A percentile compares a stretch with the other conserved stretches of the same genome.
Evolutionary conservation across 192 early-diverging fungal species (phyloP).

Genomic region (Pilaira anomala): DNA sequence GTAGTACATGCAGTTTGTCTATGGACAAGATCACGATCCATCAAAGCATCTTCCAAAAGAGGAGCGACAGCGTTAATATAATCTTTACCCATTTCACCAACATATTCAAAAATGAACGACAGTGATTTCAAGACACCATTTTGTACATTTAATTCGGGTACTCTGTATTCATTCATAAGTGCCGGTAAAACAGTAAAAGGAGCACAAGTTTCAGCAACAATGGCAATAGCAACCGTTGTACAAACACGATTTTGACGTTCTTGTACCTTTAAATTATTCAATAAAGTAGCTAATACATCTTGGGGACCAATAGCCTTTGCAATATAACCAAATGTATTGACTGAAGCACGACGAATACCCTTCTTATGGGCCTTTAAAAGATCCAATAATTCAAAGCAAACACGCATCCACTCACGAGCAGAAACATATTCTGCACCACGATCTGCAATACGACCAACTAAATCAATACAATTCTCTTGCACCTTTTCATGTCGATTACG

Average conservation of each 20-base stretch:
- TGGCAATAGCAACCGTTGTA: slow-evolving; percentile 97
- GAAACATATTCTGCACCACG: slow-evolving; percentile 95
- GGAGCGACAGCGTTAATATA: slow-evolving; percentile 97
- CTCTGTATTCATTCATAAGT: slow-evolving; percentile 99
- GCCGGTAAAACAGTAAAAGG: slow-evolving; percentile 98
- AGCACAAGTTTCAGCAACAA: slow-evolving; percentile 79
- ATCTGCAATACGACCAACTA: slow-evolving; percentile 98
- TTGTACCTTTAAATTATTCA: slow-evolving; percentile 98
- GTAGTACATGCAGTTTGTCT: slow-evolving; percentile 95
- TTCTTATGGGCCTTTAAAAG: slow-evolving; percentile 95
- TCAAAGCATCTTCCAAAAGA: slow-evolving; percentile 92
- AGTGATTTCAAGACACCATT: slow-evolving; percentile 96
- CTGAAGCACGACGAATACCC: slow-evolving; percentile 91
- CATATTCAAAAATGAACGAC: slow-evolving; percentile 97
- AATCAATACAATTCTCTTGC: slow-evolving; percentile 87
- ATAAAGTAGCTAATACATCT: slow-evolving; percentile 94
- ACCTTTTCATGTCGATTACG: slow-evolving; percentile 97
- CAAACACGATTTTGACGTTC: slow-evolving; percentile 99
- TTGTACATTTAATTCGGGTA: slow-evolving; percentile 99
- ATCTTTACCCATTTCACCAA: slow-evolving; percentile 97
- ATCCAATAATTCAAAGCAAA: slow-evolving; percentile 97
- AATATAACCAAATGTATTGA: slow-evolving; percentile 99
- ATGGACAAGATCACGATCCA: slow-evolving; percentile 97
- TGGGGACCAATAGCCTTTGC: slow-evolving; percentile 99
- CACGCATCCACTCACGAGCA: slow-evolving; percentile 99